Evolutionary conservation across 441 rosid genomes (phyloP).

Genomic region (Erodium moschatum): DNA sequence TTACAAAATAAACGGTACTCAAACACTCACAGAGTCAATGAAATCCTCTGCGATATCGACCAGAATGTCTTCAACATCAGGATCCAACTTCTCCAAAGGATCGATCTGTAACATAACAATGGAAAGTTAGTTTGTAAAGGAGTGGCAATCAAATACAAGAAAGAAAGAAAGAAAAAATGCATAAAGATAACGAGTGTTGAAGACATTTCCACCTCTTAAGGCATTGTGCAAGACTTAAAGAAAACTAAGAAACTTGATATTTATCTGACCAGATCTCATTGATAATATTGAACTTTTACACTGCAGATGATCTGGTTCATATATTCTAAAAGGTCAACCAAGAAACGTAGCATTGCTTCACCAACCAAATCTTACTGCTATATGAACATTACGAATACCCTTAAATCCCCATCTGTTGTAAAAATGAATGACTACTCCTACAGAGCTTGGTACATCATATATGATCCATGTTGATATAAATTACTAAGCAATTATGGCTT

Average conservation of each 20-base stretch:
- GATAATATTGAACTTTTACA: neutral
- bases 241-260: neutral
- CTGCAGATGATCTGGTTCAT: neutral
- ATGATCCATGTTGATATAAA: neutral
- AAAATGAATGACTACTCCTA: too few relatives aligned
- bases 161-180: neutral
- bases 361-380: too few relatives aligned
- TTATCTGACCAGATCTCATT: neutral
- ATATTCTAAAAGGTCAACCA: neutral
- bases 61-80: constrained; percentile 83
- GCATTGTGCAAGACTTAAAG: neutral
- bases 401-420: too few relatives aligned
- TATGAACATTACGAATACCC: too few relatives aligned
- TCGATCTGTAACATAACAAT: constrained; percentile 50
- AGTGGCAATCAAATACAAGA: neutral
- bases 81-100: constrained; percentile 76
- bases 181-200: neutral
- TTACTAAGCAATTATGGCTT: neutral
- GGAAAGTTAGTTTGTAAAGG: neutral
- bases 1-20: neutral
- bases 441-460: neutral
- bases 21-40: constrained; percentile 71
- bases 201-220: neutral
- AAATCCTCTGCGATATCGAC: constrained; percentile 85
- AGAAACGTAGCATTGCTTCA: neutral